Evolutionary conservation across 2,329 filamentous ascomycete genomes (phyloP).

Genomic region (Ophiobolus disseminans): DNA sequence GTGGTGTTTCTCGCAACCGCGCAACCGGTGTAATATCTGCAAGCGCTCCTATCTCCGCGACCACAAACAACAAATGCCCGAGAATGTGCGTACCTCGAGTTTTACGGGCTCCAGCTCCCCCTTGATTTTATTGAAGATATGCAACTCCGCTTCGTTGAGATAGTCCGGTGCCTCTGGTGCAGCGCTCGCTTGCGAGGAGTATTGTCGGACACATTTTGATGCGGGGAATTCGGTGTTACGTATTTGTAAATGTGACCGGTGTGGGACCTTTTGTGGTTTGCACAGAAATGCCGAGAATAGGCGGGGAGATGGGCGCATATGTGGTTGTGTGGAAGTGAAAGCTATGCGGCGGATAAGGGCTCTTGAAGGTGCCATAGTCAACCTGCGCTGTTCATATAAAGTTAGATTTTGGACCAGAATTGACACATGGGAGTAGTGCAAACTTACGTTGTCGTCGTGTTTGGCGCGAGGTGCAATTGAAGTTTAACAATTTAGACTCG

Average conservation of each 20-base stretch:
- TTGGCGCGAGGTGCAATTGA: constrained; percentile 18
- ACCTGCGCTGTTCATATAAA: constrained; percentile 8
- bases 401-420: constrained; percentile 15
- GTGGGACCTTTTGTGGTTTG: no score
- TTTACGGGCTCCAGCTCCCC: constrained; percentile 51
- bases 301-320: constrained; percentile 27
- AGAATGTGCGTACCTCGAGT: constrained; percentile 52
- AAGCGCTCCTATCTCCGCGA: constrained; percentile 7
- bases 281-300: constrained; percentile 30
- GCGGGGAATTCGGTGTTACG: constrained; percentile 12
- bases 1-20: not conserved
- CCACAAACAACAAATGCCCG: not conserved
- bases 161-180: constrained; percentile 54
- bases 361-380: constrained; percentile 46
- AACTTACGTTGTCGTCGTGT: constrained; percentile 5
- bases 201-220: constrained; percentile 22
- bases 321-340: constrained; percentile 22
- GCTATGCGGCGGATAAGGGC: constrained; percentile 35
- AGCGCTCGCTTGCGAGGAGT: constrained; percentile 31
- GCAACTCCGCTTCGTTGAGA: constrained; percentile 54
- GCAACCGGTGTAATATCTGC: constrained; percentile 17
- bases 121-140: constrained; percentile 57
- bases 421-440: constrained; percentile 6
- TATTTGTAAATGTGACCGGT: constrained; percentile 9
- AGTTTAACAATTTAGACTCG: constrained; percentile 16